Evolutionary conservation across 495 filamentous ascomycete genomes (phyloP).

Genomic region (Durotheca rogersii): DNA sequence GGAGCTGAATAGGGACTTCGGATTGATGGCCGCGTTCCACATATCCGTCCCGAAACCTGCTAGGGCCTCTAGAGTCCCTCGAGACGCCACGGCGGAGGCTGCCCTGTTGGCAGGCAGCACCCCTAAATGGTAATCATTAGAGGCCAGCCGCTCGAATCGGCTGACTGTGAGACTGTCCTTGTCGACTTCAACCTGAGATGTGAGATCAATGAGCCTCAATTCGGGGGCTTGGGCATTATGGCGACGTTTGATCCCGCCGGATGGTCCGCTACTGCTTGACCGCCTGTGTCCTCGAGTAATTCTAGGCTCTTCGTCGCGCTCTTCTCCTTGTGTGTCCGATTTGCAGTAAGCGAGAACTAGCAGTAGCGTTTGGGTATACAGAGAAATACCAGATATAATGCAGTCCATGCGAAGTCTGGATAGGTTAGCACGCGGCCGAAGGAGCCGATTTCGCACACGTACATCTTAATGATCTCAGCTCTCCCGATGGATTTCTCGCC

Average conservation of each 20-base stretch:
- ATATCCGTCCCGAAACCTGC: constrained; percentile 59
- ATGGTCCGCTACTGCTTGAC: constrained; percentile 50
- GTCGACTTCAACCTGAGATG: constrained; percentile 71
- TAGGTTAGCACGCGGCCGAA: constrained; percentile 31
- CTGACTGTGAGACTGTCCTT: constrained; percentile 80
- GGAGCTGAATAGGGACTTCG: constrained; percentile 80
- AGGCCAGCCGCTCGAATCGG: constrained; percentile 80
- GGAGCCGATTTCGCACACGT: constrained; percentile 38
- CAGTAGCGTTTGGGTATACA: constrained; percentile 91
- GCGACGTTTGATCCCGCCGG: constrained; percentile 61
- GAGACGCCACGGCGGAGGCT: constrained; percentile 58
- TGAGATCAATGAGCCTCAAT: constrained; percentile 84
- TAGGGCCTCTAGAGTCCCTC: constrained; percentile 66
- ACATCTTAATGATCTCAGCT: constrained; percentile 90
- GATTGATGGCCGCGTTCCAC: constrained; percentile 82
- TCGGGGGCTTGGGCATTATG: constrained; percentile 81
- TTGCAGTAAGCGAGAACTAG: constrained; percentile 87
- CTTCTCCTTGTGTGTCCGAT: constrained; percentile 63
- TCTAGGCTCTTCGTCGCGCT: constrained; percentile 41
- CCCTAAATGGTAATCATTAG: constrained; percentile 88
- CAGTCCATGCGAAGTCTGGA: constrained; percentile 88
- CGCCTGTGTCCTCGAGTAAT: constrained; percentile 21
- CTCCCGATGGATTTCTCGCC: constrained; percentile 72
- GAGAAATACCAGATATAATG: constrained; percentile 91
- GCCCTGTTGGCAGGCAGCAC: constrained; percentile 73